Evolutionary conservation across 1,284 basidiomycete species (phyloP).

Genomic region (Puccinia brachypodii): DNA sequence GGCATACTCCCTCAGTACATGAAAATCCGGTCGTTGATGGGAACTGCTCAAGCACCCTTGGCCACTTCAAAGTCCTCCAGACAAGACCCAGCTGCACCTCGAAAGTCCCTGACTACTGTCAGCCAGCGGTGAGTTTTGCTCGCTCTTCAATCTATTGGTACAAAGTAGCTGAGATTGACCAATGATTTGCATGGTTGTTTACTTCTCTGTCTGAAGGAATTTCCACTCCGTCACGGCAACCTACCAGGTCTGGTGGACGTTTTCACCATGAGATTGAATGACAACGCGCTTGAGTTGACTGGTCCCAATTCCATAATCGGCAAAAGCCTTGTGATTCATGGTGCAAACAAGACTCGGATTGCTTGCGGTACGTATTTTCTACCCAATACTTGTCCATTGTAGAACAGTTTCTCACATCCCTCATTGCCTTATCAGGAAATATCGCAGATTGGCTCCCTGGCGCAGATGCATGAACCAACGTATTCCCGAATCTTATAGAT

Average conservation of each 20-base stretch:
- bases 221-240: constrained; percentile 9
- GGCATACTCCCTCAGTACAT: constrained; percentile 48
- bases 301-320: constrained; percentile 53
- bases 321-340: constrained; percentile 53
- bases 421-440: neutral
- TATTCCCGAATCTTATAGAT: neutral
- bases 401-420: neutral
- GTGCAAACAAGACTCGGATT: constrained; percentile 51
- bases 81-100: constrained; percentile 52
- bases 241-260: constrained; percentile 17
- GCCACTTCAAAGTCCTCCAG: constrained; percentile 51
- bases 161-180: no score
- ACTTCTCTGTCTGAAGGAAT: neutral
- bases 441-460: constrained; percentile 9
- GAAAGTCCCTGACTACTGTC: constrained; percentile 52
- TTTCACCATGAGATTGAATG: constrained; percentile 43
- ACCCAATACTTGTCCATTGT: neutral
- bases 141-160: neutral
- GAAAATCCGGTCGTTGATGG: constrained; percentile 52
- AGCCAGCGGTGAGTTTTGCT: constrained; percentile 49
- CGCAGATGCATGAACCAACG: neutral
- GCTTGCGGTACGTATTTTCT: constrained; percentile 51
- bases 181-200: neutral
- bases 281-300: constrained; percentile 52
- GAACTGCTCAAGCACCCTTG: constrained; percentile 51